Base-by-base conservation (phyloP, 371 early-diverging fungal species). In the Lichtheimia ornata region DNA sequence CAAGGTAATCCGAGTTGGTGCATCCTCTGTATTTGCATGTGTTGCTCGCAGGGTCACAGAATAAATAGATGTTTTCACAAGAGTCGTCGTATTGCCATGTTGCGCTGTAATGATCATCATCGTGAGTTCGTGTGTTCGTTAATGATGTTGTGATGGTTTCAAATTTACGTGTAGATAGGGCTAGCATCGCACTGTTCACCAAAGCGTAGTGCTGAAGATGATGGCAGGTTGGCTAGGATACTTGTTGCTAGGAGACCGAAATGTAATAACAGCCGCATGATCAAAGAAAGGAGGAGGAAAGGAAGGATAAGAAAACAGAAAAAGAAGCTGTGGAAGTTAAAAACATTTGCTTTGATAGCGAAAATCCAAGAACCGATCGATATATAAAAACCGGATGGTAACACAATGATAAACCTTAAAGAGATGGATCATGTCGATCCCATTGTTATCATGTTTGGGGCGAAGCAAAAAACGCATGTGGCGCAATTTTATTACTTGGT, bases 21-120 rank as follows among this genome's bases (percentile, higher is more conserved):
- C 81, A 80, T 14, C 72, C 72, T 62, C 70, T 77, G 35, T 71
- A 71, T n/a, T 71, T 61, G 40, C 81, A 80, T 14, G 72, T 74
- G 28, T 51, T 68, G 41, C 56, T 70, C 11, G 24, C 47, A 4
- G 63, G 57, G 43, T 71, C 69, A 24, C 74, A 74, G 55, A 45
- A 79, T 5, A 79, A 56, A 41, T 79, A 79, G 4, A 79, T 58
- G 53, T 68, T 62, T 13, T 61, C 50, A 55, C 79, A 79, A 27
- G 73, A 69, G 59, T 79, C 79, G 22, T 67, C 59, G 44, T 75
- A 56, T 43, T 35, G 18, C 56, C 56, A 56, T 13, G 56, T 56
- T 35, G 56, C 42, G 4, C 56, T 56, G 15, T 53, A 18, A n/a
- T 5, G 11, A 22, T 22, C 1, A 22, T 28, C 28, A 28, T 28